phyloP scores from a whole-genome alignment of 2,329 filamentous ascomycete species.

The Beauveria varroae region DNA sequence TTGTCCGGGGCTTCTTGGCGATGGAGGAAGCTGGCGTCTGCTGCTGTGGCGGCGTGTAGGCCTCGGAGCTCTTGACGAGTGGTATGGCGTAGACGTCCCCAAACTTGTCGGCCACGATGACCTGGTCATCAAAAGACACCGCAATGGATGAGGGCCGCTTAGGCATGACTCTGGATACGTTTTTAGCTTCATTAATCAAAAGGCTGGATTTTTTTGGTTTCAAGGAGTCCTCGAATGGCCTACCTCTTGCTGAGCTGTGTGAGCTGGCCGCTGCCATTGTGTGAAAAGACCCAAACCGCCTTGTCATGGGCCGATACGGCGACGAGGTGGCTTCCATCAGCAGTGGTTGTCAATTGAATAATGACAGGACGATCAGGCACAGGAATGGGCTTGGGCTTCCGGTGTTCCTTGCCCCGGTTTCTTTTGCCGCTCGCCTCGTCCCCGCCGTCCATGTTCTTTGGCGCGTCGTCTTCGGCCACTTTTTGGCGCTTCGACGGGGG shows the following conservation, averaged over 20 bases:
- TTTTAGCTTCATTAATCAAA: no score
- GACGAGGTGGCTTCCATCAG: slow-evolving; percentile 60
- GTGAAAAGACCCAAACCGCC: slow-evolving; percentile 71
- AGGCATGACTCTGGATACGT: slow-evolving; percentile 60
- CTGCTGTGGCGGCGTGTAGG: slow-evolving; percentile 13
- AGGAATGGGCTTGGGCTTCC: slow-evolving; percentile 21
- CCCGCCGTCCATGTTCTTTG: background rate
- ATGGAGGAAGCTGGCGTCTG: slow-evolving; percentile 15
- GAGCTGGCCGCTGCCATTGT: slow-evolving; percentile 54
- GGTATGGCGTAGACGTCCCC: slow-evolving; percentile 91
- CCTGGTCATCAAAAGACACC: slow-evolving; percentile 62
- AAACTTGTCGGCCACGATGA: slow-evolving; percentile 89
- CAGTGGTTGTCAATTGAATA: slow-evolving; percentile 57
- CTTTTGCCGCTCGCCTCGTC: slow-evolving; percentile 20
- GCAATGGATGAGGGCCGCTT: slow-evolving; percentile 77
- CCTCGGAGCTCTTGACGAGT: slow-evolving; percentile 39
- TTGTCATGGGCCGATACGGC: slow-evolving; percentile 90
- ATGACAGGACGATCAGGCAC: slow-evolving; percentile 55
- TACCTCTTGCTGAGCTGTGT: slow-evolving; percentile 67
- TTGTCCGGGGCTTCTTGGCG: slow-evolving; percentile 21
- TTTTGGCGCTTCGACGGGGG: slow-evolving; percentile 31
- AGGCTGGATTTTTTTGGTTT: no score
- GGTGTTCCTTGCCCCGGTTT: slow-evolving; percentile 19
- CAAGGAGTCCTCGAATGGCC: background rate
- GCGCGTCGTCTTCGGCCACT: slow-evolving; percentile 18